Evolutionary conservation across 352 stramenopile species (phyloP).

Genomic region (Phytopythium montanum): DNA sequence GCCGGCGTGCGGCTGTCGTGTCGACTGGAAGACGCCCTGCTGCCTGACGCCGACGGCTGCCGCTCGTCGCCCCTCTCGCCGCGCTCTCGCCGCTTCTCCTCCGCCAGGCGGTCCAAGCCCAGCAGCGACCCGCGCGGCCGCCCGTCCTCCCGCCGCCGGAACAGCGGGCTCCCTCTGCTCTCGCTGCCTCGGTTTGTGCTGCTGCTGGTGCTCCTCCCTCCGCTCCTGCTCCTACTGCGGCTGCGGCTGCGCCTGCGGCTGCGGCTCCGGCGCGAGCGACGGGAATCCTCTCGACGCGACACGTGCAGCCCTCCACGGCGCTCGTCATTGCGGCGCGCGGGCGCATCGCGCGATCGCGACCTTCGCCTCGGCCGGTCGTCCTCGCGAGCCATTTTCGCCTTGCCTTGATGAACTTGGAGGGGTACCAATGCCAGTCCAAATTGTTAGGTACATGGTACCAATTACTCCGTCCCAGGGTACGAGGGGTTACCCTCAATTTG

Average conservation of each 20-base stretch:
- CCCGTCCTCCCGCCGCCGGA: background rate
- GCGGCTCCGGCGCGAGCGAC: background rate
- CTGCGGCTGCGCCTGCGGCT: conserved; percentile 20
- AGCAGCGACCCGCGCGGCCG: conserved; percentile 33
- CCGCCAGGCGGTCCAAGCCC: conserved; percentile 59
- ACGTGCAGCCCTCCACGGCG: conserved; percentile 21
- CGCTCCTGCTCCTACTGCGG: conserved; percentile 16
- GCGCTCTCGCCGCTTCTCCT: conserved; percentile 48
- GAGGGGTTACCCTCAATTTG: too few relatives aligned
- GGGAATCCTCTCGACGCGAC: conserved; percentile 18
- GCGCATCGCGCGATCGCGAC: background rate
- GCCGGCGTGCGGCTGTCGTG: conserved; percentile 17
- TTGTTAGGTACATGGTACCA: too few relatives aligned
- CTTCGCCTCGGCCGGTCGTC: background rate
- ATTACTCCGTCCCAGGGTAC: too few relatives aligned
- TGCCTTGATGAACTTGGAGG: background rate
- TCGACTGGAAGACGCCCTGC: conserved; percentile 11
- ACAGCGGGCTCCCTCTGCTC: conserved; percentile 1
- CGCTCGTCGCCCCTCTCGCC: background rate
- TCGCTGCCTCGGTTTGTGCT: conserved; percentile 12
- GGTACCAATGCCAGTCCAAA: too few relatives aligned
- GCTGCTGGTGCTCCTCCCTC: conserved; percentile 14
- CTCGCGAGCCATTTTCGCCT: conserved; percentile 1
- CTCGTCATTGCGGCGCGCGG: background rate
- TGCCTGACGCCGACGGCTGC: background rate